Conservation (phyloP, 768 basidiomycete genomes). For the Boletus barrowsii region DNA sequence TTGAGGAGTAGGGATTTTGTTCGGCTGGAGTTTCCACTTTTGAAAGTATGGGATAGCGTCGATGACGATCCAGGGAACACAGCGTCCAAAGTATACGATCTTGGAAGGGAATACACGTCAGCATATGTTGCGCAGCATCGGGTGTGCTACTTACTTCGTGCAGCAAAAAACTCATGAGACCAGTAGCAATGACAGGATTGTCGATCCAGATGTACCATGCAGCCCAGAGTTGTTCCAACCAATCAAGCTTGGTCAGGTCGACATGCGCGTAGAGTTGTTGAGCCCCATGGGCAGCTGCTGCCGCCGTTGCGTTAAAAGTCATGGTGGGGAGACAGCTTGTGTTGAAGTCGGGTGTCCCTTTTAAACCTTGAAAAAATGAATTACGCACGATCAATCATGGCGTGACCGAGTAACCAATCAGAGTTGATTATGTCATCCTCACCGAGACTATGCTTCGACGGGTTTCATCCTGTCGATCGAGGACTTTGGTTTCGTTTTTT, state of each 20-base stretch:
- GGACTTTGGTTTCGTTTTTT: too few species aligned
- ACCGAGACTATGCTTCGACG: too few species aligned
- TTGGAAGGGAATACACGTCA: constrained; percentile 27
- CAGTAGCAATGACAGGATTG: constrained; percentile 90
- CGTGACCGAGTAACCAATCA: constrained; percentile 30
- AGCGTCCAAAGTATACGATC: constrained; percentile 96
- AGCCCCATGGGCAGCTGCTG: constrained; percentile 25
- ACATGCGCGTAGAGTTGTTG: constrained; percentile 52
- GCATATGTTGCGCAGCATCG: background rate
- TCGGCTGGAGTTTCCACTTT: constrained; percentile 90
- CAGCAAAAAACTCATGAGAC: constrained; percentile 85
- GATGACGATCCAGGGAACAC: constrained; percentile 93
- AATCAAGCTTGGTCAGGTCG: constrained; percentile 59
- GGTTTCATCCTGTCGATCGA: too few species aligned
- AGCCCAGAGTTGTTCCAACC: constrained; percentile 80
- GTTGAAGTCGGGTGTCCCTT: background rate
- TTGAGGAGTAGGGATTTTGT: constrained; percentile 70
- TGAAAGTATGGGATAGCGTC: constrained; percentile 93
- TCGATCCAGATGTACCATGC: constrained; percentile 84
- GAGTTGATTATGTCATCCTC: constrained; percentile 15
- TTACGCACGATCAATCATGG: constrained; percentile 17
- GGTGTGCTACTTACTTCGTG: constrained; percentile 71
- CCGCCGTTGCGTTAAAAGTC: constrained; percentile 42
- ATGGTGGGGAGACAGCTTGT: constrained; percentile 25
- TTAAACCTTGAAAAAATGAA: constrained; percentile 12